Percentiles rank a stretch among this genome's conserved stretches.
Evolutionary conservation across 257 asterid species (phyloP).

Genomic region (Salvia rosmarinus): DNA sequence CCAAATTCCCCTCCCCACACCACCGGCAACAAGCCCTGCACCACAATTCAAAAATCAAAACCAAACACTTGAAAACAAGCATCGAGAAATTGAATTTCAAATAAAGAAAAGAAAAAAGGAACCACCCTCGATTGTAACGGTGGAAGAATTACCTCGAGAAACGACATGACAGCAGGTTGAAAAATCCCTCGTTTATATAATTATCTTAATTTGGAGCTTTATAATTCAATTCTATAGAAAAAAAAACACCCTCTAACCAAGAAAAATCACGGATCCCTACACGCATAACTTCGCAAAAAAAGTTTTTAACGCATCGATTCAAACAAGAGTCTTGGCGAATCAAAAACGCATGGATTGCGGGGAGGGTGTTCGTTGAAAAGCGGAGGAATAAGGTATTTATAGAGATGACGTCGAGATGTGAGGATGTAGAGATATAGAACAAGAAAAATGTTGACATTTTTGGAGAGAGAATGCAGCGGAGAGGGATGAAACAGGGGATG

Average conservation of each 20-base stretch:
- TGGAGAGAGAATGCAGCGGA: conserved; percentile 11
- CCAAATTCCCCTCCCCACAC: conserved; percentile 46
- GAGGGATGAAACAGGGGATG: conserved; percentile 3
- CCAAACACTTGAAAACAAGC: conserved; percentile 21
- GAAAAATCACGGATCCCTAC: conserved; percentile 35
- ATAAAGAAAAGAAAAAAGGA: background rate
- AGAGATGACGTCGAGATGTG: conserved; percentile 8
- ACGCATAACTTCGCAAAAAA: too few species aligned
- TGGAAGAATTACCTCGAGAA: conserved; percentile 54
- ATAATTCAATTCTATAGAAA: conserved; percentile 19
- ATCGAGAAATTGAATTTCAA: background rate
- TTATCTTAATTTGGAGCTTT: conserved; percentile 16
- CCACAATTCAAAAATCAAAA: conserved; percentile 30
- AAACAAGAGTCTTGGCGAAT: conserved; percentile 14
- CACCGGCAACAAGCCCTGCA: conserved; percentile 67
- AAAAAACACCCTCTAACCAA: background rate
- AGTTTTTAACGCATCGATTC: background rate
- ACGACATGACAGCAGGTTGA: conserved; percentile 52
- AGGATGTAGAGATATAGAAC: conserved; percentile 2
- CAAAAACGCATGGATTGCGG: conserved; percentile 28
- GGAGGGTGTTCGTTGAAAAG: background rate
- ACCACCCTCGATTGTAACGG: conserved; percentile 26
- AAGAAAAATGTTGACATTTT: conserved; percentile 56
- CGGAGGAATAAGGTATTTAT: conserved; percentile 3
- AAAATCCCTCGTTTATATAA: conserved; percentile 15